These are phyloP conservation scores for Torulaspora maleeae DNA, from an alignment of 805 yeast genomes.

Conservation along the genomic window DNA sequence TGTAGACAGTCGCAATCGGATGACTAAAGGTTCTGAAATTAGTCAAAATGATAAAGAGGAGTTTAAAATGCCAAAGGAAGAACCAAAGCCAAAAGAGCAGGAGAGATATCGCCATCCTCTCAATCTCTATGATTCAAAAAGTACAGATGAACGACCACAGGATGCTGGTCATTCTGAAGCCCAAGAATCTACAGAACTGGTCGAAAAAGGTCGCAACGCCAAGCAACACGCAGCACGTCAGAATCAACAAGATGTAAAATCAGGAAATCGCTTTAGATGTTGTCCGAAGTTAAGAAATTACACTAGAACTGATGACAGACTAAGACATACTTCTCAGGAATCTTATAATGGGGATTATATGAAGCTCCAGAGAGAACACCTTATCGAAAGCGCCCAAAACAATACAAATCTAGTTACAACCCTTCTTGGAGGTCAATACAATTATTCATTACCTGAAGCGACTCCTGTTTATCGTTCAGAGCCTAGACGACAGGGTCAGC, in stretches of 20 bases:
- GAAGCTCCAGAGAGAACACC: background rate
- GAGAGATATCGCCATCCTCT: too few species aligned
- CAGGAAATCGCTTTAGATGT: too few species aligned
- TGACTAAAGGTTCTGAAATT: background rate
- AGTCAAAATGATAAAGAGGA: background rate
- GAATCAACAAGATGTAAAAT: too few species aligned
- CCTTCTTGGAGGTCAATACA: constrained; percentile 6
- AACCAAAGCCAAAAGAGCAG: too few species aligned
- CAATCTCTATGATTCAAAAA: background rate
- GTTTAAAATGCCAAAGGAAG: too few species aligned
- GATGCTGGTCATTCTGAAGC: background rate
- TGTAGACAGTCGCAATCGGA: background rate
- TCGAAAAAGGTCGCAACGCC: too few species aligned
- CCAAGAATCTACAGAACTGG: background rate
- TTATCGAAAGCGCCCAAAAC: constrained; percentile 13
- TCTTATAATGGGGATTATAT: background rate
- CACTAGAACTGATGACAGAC: too few species aligned
- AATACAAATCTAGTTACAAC: constrained; percentile 16
- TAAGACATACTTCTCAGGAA: too few species aligned
- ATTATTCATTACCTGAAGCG: background rate
- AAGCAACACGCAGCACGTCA: too few species aligned
- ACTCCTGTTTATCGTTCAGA: background rate
- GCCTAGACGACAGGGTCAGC: background rate
- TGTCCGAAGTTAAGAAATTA: too few species aligned
- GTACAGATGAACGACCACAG: too few species aligned